Evolutionary conservation across 202 grass and related monocot species (phyloP), one percentile per base, ranked within the genome.

Genomic region (Schoenoplectus triqueter): DNA sequence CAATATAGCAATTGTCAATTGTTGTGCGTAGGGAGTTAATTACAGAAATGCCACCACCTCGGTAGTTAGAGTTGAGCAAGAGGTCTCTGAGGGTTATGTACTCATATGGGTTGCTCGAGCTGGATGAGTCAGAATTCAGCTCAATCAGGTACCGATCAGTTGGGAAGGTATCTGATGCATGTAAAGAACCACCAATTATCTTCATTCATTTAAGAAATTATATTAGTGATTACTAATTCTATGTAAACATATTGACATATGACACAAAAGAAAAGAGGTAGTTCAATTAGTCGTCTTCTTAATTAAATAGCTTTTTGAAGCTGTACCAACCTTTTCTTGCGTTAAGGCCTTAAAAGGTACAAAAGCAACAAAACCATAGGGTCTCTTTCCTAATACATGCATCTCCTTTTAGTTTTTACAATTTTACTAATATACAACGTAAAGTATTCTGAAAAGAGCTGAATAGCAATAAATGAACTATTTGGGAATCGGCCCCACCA

Each of bases 71-170:
- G 82, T 99, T 93, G 8, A 99, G 90, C 89, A 96, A 84, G n/a
- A 99, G 86, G 80, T 91, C 96, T 0, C 92, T 76, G 5, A 99
- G 91, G 4, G 93, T 96, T 31, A 82, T 84, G 88, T 74, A 96
- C 87, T 99, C 96, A 85, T 94, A 99, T 56, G 65, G 51, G 88
- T 61, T 92, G 83, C 56, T 80, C 19, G 59, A 61, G 2, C 84
- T 67, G 42, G 82, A 39, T n/a, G 86, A 52, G 0, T 78, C 50
- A 1, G 74, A 70, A 75, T 85, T 91, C 0, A 99, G 74, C 82
- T 99, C 96, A 86, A 99, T 94, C 4, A 99, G 80, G 62, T 94
- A 99, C 5, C 90, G 81, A 60, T 94, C 93, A 0, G 86, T 85
- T 1, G 93, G 96, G 72, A 99, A 99, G 60, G 90, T 85, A 20